phyloP scores from a whole-genome alignment of 139 green algal genomes.

The Coelastrella sp. region DNA sequence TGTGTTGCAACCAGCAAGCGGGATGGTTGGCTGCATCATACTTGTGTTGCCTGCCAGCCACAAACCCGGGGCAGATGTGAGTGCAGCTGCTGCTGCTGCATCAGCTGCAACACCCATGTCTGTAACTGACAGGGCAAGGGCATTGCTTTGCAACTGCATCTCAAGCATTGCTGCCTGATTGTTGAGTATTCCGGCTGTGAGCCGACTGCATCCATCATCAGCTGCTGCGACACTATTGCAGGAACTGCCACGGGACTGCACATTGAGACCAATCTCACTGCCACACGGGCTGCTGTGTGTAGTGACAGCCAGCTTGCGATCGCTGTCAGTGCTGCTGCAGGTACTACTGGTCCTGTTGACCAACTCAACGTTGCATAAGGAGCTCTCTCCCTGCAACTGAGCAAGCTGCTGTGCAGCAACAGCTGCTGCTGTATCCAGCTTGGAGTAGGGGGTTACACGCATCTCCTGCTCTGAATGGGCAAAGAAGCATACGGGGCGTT shows the following conservation, averaged over 20 bases:
- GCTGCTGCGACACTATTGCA: conserved; percentile 1
- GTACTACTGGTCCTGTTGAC: background rate
- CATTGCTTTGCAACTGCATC: conserved; percentile 15
- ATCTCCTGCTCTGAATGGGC: conserved; percentile 40
- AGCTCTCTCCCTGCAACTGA: background rate
- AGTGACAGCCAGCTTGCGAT: background rate
- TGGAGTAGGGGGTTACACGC: conserved; percentile 28
- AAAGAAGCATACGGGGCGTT: conserved; percentile 47
- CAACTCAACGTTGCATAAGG: background rate
- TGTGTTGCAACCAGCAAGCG: background rate
- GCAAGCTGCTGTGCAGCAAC: conserved; percentile 31
- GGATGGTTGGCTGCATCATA: background rate
- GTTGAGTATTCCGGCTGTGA: conserved; percentile 15
- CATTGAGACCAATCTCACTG: background rate
- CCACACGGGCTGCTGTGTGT: background rate
- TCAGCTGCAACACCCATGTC: background rate
- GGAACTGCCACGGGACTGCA: background rate
- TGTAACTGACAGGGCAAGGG: background rate
- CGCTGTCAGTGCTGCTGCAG: background rate
- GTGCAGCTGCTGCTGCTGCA: background rate
- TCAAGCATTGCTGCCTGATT: conserved; percentile 2
- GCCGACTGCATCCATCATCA: background rate
- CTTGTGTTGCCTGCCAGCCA: background rate
- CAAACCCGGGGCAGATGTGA: background rate
- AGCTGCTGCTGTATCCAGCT: conserved; percentile 18